Base-by-base conservation (phyloP, 2,329 filamentous ascomycete genomes). In the Simplicillium sp. region DNA sequence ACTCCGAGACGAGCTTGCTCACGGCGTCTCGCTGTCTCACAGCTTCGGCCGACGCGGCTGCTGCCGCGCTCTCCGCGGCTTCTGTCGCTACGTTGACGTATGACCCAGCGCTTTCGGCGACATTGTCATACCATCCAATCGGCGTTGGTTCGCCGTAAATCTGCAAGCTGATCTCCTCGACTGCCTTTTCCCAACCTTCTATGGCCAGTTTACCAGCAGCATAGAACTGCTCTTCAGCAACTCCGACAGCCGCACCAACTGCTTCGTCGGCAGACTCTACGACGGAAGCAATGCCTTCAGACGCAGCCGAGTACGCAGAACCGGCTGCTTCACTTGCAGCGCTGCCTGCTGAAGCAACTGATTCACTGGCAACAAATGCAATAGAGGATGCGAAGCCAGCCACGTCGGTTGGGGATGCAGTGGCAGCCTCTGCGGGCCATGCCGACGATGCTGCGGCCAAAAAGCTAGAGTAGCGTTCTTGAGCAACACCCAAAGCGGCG, bases 381-480 rank as follows among this genome's bases (percentile, higher is more conserved):
- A 25, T 25, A 9, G 20, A 25, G 6, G 68, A 72, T 0, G 66
- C 64, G 13, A 68, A 66, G 17, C 65, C 71, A 2, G 60, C 63
- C 5, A 62, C 46, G n/a, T 73, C 52, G 38, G 78, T 25, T 9
- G 20, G 20, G 20, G 20, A 25, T 25, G 20, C 6, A 25, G 20
- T 25, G 20, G 20, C 20, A 9, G 20, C 20, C 9, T 5, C 20
- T 9, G 20, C 20, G 9, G 20, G 20, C 20, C 20, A 25, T 25
- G 20, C 20, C 20, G 74, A 78, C 9, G 83, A 87, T 7, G 84
- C 86, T 4, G 81, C 79, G 11, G 71, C 70, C 2, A 92, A 48
- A 53, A 92, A 90, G 38, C 82, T 81, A 5, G 81, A 79, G 58
- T 92, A 92, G 31, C 82, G 77, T 34, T 80, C 85, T 52, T 94